A percentile compares a stretch with the other conserved stretches of the same genome.
Evolutionary conservation across 179 eudicot genomes (phyloP).

Genomic region (Patellifolia procumbens): DNA sequence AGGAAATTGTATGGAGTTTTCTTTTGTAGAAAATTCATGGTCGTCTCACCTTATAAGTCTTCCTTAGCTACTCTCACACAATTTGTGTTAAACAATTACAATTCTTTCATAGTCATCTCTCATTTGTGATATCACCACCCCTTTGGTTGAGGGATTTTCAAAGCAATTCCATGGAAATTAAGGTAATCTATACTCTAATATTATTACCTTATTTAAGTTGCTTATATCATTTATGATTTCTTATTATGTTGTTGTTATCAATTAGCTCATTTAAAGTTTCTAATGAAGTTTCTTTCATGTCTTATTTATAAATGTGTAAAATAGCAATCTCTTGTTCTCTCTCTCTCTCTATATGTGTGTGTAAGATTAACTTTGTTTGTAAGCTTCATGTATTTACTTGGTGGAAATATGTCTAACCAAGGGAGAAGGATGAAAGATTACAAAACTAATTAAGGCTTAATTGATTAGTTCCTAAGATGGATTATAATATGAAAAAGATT

Average conservation of each 20-base stretch:
- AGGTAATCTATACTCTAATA: conserved; percentile 21
- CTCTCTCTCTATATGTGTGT: not conserved
- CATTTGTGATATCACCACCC: conserved; percentile 22
- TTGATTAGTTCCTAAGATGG: not conserved
- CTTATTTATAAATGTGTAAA: not conserved
- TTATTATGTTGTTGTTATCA: conserved; percentile 9
- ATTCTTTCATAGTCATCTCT: conserved; percentile 1
- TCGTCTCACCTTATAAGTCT: not conserved
- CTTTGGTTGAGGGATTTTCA: not conserved
- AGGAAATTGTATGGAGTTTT: conserved; percentile 20
- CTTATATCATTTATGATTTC: conserved; percentile 22
- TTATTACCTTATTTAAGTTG: not conserved
- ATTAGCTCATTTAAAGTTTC: not conserved
- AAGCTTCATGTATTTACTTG: not conserved
- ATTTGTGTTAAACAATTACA: conserved; percentile 9
- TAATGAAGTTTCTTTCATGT: not conserved
- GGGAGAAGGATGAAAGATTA: not conserved
- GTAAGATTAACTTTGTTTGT: not conserved
- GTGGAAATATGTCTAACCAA: not conserved
- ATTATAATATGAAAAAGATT: not conserved
- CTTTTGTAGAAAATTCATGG: conserved; percentile 21
- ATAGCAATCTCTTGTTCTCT: not conserved
- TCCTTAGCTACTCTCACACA: not conserved
- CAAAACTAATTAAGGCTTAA: not conserved
- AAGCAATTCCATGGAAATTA: conserved; percentile 28